Evolutionary conservation across 2,329 filamentous ascomycete species (phyloP).

Genomic region (Coleophoma eucalyptorum): DNA sequence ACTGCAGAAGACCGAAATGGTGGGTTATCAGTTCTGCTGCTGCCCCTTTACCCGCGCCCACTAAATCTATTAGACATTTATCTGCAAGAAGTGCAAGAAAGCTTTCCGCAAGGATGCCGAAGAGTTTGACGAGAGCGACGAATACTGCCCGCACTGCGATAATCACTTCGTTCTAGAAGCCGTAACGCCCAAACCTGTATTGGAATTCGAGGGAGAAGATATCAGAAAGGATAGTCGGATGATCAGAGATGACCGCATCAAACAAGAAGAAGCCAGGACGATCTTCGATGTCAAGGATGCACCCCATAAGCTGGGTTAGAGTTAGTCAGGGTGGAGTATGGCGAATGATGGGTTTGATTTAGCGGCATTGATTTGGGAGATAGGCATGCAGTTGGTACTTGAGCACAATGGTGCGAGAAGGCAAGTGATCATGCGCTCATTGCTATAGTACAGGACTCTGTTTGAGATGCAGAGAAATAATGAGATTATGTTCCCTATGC

Average conservation of each 20-base stretch:
- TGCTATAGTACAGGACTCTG: constrained; percentile 29
- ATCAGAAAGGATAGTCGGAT: constrained; percentile 81
- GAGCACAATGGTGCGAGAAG: not conserved
- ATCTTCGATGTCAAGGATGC: constrained; percentile 77
- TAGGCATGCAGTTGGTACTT: constrained; percentile 5
- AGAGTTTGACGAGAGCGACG: constrained; percentile 94
- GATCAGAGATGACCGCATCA: constrained; percentile 84
- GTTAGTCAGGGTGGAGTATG: not conserved
- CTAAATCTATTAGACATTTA: constrained; percentile 53
- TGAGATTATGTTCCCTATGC: constrained; percentile 12
- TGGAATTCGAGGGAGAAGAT: constrained; percentile 91
- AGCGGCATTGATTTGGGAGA: constrained; percentile 20
- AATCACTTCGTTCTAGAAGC: constrained; percentile 97
- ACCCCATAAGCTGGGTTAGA: constrained; percentile 71
- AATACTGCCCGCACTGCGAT: constrained; percentile 98
- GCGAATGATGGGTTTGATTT: constrained; percentile 18
- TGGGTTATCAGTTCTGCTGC: constrained; percentile 19
- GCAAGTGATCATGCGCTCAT: constrained; percentile 22
- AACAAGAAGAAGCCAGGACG: constrained; percentile 50
- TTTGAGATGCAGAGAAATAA: constrained; percentile 15
- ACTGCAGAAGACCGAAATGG: constrained; percentile 78
- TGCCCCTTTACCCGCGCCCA: constrained; percentile 1
- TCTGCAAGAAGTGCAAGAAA: constrained; percentile 99
- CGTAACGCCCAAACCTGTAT: constrained; percentile 72
- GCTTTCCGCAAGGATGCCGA: constrained; percentile 91